Conservation (phyloP, 2,329 filamentous ascomycete species). For the Zymoseptoria crescenta region DNA sequence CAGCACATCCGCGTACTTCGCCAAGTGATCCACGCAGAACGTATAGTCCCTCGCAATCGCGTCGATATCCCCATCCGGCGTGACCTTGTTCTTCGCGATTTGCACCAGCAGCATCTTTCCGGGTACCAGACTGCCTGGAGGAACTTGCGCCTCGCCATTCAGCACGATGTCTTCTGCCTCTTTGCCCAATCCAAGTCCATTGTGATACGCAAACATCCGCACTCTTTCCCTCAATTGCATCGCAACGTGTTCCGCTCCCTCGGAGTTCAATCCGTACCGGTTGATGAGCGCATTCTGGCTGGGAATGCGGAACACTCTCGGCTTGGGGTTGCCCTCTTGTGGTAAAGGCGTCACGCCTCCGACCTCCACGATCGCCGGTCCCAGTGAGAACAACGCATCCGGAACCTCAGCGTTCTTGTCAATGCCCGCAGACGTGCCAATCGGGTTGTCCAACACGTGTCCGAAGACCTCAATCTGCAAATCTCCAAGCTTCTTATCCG, state of each 20-base stretch:
- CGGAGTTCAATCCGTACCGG: conserved; percentile 88
- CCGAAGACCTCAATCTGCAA: conserved; percentile 65
- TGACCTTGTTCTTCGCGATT: conserved; percentile 93
- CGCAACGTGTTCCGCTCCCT: conserved; percentile 81
- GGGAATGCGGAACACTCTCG: conserved; percentile 79
- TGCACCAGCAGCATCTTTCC: conserved; percentile 82
- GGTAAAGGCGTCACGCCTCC: conserved; percentile 83
- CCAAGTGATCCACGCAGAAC: conserved; percentile 77
- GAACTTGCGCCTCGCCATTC: conserved; percentile 66
- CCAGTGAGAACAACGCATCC: conserved; percentile 73
- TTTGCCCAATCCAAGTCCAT: conserved; percentile 57
- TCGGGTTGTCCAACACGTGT: conserved; percentile 68
- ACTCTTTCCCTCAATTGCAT: conserved; percentile 69
- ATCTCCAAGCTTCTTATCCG: conserved; percentile 44
- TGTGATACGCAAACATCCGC: conserved; percentile 62
- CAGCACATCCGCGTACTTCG: conserved; percentile 85
- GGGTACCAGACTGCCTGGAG: conserved; percentile 68
- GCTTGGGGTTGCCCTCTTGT: conserved; percentile 79
- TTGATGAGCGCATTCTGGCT: conserved; percentile 85
- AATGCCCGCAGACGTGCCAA: conserved; percentile 90
- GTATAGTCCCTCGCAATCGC: conserved; percentile 76
- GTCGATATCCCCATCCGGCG: conserved; percentile 73
- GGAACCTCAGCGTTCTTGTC: conserved; percentile 92
- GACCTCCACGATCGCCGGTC: conserved; percentile 81
- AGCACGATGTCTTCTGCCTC: conserved; percentile 64